phyloP scores from a whole-genome alignment of 2,329 filamentous ascomycete genomes.

The Cercospora sp. region DNA sequence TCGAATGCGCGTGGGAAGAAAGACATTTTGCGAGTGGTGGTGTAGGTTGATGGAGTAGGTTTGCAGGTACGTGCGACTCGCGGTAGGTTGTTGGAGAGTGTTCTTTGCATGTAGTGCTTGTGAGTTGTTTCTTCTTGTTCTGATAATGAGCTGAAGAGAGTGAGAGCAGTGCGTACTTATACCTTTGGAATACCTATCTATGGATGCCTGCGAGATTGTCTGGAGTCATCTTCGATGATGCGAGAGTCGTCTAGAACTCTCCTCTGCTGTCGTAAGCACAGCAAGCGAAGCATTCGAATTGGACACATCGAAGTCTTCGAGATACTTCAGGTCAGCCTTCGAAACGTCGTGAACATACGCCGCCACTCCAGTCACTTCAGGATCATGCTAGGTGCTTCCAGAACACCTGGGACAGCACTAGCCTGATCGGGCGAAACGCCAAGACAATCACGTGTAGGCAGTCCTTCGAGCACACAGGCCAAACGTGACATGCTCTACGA shows the following conservation, averaged over 20 bases:
- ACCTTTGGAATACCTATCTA: conserved; percentile 10
- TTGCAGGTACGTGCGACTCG: conserved; percentile 35
- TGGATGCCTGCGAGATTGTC: conserved; percentile 14
- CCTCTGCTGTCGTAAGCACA: conserved; percentile 19
- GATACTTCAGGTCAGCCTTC: neutral
- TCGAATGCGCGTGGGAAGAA: conserved; percentile 41
- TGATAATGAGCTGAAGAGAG: conserved; percentile 23
- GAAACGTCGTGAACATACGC: neutral
- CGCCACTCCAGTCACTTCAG: conserved; percentile 8
- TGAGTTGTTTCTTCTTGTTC: conserved; percentile 27
- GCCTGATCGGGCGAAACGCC: neutral
- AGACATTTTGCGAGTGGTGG: conserved; percentile 39
- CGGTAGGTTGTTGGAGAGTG: conserved; percentile 33
- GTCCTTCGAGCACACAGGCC: neutral
- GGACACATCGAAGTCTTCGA: neutral
- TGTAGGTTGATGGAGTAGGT: conserved; percentile 22
- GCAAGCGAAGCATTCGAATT: neutral
- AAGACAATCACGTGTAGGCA: neutral
- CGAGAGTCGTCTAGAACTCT: conserved; percentile 19
- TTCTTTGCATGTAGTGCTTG: conserved; percentile 33
- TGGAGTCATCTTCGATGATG: conserved; percentile 18
- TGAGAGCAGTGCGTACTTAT: conserved; percentile 21
- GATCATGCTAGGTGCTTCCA: conserved; percentile 17
- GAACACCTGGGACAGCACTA: conserved; percentile 9
- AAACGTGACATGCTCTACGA: neutral